These are phyloP conservation scores for Fusarium sambucinum DNA, from an alignment of 2,329 filamentous ascomycete species.

Conservation along the genomic window DNA sequence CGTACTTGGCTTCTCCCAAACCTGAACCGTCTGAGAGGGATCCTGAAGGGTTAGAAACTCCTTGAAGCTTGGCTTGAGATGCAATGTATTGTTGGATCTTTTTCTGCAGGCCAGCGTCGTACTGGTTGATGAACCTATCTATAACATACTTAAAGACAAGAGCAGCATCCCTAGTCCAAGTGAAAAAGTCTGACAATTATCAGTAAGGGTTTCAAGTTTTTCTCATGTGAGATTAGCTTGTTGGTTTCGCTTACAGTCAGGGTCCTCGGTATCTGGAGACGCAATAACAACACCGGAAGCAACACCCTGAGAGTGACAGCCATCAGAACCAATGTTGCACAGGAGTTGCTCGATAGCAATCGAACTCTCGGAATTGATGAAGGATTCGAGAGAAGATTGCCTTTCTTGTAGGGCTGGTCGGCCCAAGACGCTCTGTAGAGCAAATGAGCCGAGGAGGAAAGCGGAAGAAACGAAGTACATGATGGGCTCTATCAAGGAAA, in stretches of 20 bases:
- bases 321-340: constrained; percentile 70
- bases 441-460: constrained; percentile 63
- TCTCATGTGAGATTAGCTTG: background rate
- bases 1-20: constrained; percentile 80
- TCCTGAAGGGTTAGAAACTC: constrained; percentile 77
- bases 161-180: constrained; percentile 81
- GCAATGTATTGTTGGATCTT: constrained; percentile 76
- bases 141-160: constrained; percentile 76
- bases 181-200: constrained; percentile 73
- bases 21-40: constrained; percentile 63
- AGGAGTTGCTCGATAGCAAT: constrained; percentile 65
- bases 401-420: constrained; percentile 53
- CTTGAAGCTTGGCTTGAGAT: constrained; percentile 75
- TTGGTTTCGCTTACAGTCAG: constrained; percentile 63
- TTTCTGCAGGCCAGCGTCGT: constrained; percentile 68
- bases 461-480: constrained; percentile 65
- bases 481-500: constrained; percentile 53
- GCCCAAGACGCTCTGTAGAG: constrained; percentile 64
- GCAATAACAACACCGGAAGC: constrained; percentile 67
- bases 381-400: constrained; percentile 65
- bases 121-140: constrained; percentile 72
- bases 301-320: constrained; percentile 63
- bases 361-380: constrained; percentile 64
- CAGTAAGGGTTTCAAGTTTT: background rate
- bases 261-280: constrained; percentile 64